phyloP scores from a whole-genome alignment of 2,329 filamentous ascomycete genomes.

The Colletotrichum liriopes region DNA sequence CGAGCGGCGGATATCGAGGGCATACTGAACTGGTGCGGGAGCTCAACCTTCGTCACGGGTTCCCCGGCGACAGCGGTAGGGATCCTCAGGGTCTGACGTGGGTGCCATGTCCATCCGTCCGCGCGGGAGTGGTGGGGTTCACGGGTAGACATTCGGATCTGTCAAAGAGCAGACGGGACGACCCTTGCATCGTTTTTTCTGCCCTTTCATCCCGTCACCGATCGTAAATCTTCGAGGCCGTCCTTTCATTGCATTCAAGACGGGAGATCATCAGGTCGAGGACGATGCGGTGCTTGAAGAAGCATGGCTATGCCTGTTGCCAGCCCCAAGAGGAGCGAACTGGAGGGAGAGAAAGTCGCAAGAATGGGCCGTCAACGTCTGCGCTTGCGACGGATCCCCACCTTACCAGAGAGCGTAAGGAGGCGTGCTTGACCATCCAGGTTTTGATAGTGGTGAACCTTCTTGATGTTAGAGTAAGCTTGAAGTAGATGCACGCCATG shows the following conservation, averaged over 20 bases:
- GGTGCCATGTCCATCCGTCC: constrained; percentile 29
- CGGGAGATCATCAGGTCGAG: constrained; percentile 32
- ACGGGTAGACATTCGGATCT: constrained; percentile 29
- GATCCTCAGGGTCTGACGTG: constrained; percentile 32
- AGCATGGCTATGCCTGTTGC: constrained; percentile 39
- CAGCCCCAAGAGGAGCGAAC: constrained; percentile 7
- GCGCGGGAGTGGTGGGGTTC: constrained; percentile 41
- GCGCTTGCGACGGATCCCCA: neutral
- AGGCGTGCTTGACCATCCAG: constrained; percentile 1
- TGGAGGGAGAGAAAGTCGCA: constrained; percentile 24
- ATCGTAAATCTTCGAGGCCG: constrained; percentile 22
- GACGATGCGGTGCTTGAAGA: constrained; percentile 6
- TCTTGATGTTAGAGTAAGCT: constrained; percentile 20
- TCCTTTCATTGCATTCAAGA: constrained; percentile 5
- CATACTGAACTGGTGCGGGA: constrained; percentile 3
- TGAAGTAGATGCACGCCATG: constrained; percentile 30
- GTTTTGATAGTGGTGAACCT: constrained; percentile 39
- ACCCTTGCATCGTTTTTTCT: constrained; percentile 25
- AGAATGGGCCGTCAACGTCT: neutral
- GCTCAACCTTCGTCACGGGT: neutral
- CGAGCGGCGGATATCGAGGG: neutral
- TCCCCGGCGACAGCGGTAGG: neutral
- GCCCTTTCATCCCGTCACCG: constrained; percentile 18
- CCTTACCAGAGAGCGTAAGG: neutral
- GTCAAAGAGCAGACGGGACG: constrained; percentile 26